Evolutionary conservation across 1,284 basidiomycete genomes (phyloP).

Genomic region (Rhodotorula sp.): DNA sequence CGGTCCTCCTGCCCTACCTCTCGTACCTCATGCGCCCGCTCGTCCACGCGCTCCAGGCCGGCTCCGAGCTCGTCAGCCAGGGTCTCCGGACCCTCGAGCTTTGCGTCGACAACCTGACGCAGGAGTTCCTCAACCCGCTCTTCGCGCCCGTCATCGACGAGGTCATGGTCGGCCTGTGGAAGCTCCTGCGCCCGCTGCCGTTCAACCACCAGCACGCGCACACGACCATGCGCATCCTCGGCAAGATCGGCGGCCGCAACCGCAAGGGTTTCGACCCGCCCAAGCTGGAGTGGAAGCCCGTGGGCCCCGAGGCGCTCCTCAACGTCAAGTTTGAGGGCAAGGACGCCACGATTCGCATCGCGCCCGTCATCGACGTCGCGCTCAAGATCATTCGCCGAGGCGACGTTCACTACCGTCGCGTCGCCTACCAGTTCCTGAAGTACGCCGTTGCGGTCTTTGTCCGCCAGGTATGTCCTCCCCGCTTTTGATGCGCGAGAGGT

Average conservation of each 20-base stretch:
- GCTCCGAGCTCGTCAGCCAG: conserved; percentile 88
- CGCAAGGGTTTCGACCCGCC: conserved; percentile 82
- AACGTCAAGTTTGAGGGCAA: conserved; percentile 73
- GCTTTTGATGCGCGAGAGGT: background rate
- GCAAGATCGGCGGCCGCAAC: conserved; percentile 95
- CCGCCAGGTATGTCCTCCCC: conserved; percentile 62
- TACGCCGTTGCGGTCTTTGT: conserved; percentile 71
- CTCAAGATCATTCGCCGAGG: conserved; percentile 65
- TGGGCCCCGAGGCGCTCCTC: conserved; percentile 68
- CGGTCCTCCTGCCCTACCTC: conserved; percentile 92
- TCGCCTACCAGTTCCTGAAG: conserved; percentile 79
- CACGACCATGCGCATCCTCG: conserved; percentile 93
- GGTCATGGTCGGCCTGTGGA: conserved; percentile 91
- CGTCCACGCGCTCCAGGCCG: conserved; percentile 84
- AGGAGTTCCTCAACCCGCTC: conserved; percentile 97
- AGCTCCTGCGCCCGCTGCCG: conserved; percentile 85
- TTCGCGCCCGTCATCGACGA: conserved; percentile 89
- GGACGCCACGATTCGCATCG: conserved; percentile 65
- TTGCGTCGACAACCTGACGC: conserved; percentile 99
- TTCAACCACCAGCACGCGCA: conserved; percentile 89
- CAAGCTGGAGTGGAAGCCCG: conserved; percentile 68
- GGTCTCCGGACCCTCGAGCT: conserved; percentile 94
- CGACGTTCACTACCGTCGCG: conserved; percentile 64
- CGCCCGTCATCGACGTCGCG: conserved; percentile 72
- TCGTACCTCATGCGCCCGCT: conserved; percentile 96